Base-by-base conservation (phyloP, 441 rosid genomes). In the Viola pubescens region DNA sequence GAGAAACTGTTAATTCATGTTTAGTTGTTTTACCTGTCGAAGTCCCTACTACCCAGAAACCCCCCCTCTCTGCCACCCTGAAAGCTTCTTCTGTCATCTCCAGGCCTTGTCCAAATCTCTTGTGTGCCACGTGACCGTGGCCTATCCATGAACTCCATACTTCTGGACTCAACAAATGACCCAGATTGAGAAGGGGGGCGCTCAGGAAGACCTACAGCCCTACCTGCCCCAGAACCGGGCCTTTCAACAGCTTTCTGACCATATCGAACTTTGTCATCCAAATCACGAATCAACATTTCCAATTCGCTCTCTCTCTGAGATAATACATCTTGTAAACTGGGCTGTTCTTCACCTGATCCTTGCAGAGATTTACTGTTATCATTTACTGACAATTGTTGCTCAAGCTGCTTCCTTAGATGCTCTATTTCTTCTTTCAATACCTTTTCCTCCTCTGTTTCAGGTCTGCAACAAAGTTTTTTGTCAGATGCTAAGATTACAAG, bases 11-110 rank as follows among this genome's bases (percentile, higher is more conserved):
- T 52, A 42, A 58, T 19, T 44, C 34, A 54, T 58, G 62, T 58
- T 39, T 26, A 26, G 34, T 2, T 26, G 2, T 26, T 42, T 77
- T 76, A 88, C 98, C 97, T 82, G 81, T 85, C 86, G 7, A 73
- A 70, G 64, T 90, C 84, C 63, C 88, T 79, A 82, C 71, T 79
- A 70, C 79, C 87, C 62, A 79, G 75, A 79, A 77, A 89, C 63
- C 89, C 94, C 70, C 88, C 79, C 55, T 87, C 97, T 73, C 82
- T 82, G 75, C 91, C 83, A 78, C 94, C 91, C 70, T 81, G 90
- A 68, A 76, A 84, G 71, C 76, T 62, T 81, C 89, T 84, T 81
- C 94, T 81, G 43, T 89, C 96, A 59, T 82, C 92, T 66, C 56
- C 76, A 54, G 75, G 79, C 70, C 91, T 80, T n/a, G 79, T 54